Evolutionary conservation across 768 basidiomycete species (phyloP), one percentile per base, ranked within the genome.

Genomic region (Boletus rubescentipes): DNA sequence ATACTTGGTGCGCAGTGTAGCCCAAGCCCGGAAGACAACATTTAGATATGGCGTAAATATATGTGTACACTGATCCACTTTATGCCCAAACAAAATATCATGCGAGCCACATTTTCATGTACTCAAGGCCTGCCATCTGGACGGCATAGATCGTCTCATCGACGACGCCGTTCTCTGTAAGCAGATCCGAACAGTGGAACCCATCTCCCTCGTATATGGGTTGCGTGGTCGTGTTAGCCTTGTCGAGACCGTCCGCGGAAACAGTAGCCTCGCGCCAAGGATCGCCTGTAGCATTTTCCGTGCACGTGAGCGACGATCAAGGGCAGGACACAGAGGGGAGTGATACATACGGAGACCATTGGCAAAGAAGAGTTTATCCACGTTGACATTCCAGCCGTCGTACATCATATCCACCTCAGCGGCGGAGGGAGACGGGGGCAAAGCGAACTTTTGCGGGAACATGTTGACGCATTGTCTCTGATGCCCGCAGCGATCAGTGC

Each of bases 201-300:
- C 84, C 88, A 58, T 85, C 78, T 21, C 81, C 72, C 11, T 81
- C 65, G 18, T 72, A 77, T 47, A 89, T 83, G 0, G 84, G 82
- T 60, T 85, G 85, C 1, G 66, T 65, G 1, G 75, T 51, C 5
- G 83, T 85, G 63, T 79, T 85, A 29, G 63, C 36, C 46, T 78
- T 71, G 51, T 67, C 56, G 18, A 76, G 72, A 14, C 73, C 74
- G 29, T 79, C 76, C 0, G 87, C 80, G 4, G 86, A 87, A 8
- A 87, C 74, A 0, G 87, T 89, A 9, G 82, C 79, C 50, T 86
- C 83, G 47, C 80, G 77, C 87, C 87, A 89, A 16, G 87, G 86
- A 61, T 89, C 86, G 42, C 84, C 86, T 89, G 34, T 38, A 20
- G 18, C 14, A 6, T 15, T 21, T 4, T 7, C 15, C 18, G 9